Evolutionary conservation across 345 rosid genomes (phyloP).

Genomic region (Populus deltoides): DNA sequence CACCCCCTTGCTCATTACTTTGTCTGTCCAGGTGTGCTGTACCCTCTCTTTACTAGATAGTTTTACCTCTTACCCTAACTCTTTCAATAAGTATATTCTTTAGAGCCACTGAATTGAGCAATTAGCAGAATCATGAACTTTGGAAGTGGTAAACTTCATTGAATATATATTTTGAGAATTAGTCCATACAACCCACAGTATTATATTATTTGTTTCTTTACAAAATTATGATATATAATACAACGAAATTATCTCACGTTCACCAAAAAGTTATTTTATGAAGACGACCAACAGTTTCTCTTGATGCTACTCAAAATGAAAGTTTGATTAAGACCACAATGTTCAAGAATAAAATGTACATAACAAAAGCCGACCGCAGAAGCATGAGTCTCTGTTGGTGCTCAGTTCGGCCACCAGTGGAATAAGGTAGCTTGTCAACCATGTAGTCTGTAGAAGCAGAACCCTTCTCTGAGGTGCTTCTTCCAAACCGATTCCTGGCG

Average conservation of each 20-base stretch:
- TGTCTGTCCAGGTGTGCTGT: neutral
- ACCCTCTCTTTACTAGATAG: neutral
- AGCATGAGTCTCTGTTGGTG: slow-evolving; percentile 64
- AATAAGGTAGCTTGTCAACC: slow-evolving; percentile 59
- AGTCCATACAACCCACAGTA: neutral
- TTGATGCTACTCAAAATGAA: slow-evolving; percentile 57
- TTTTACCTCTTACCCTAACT: too few relatives aligned
- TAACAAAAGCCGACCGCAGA: slow-evolving; percentile 80
- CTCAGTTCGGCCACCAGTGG: slow-evolving; percentile 49
- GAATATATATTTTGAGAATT: neutral
- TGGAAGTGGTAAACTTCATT: neutral
- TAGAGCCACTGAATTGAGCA: neutral
- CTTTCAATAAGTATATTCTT: too few relatives aligned
- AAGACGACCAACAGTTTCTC: neutral
- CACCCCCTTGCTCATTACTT: neutral
- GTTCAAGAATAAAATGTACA: slow-evolving; percentile 74
- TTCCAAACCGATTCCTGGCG: slow-evolving; percentile 67
- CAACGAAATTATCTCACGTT: neutral
- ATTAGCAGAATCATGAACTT: neutral
- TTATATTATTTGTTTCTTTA: neutral
- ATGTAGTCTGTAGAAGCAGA: slow-evolving; percentile 48
- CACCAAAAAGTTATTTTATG: neutral
- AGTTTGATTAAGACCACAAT: slow-evolving; percentile 80
- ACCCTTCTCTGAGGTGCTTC: slow-evolving; percentile 56
- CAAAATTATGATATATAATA: neutral